Evolutionary conservation across 106 monocot species (phyloP), one percentile per base, ranked within the genome.

Genomic region (Dendrobium chrysotoxum): DNA sequence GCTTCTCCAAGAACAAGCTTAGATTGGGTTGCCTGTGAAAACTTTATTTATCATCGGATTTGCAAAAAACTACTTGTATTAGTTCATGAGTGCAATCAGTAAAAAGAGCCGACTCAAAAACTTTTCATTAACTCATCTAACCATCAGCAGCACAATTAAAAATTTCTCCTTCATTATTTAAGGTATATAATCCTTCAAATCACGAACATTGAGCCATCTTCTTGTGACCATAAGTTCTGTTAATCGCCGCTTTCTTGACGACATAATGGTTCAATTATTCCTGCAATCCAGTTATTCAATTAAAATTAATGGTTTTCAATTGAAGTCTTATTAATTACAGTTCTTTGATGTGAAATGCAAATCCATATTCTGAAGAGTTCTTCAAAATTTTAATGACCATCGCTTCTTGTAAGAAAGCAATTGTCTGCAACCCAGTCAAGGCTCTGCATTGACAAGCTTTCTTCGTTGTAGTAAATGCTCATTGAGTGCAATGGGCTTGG

Each of bases 1-100:
- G 25, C 45, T 26, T 75, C n/a, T 45, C 46, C 46, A 75, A 23
- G 20, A 5, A 46, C 75, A 75, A 75, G 46, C 75, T 75, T 75
- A 46, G 46, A 75, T 46, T 23, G 42, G 25, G 46, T 42, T 75
- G 75, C 10, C 12, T 4, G 6, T 45, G 42, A 75, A 20, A 75
- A 8, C 10, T 45, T 75, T 75, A 75, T 75, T 75, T n/a, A 25
- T 38, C 42, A 45, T 42, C 4, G 46, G 13, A 73, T 73, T 39
- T 73, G 41, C 25, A 75, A 26, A 18, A 2, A 46, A 7, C 2
- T 75, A 42, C 12, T 40, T 73, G 12, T 8, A 73, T 38, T 40
- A 4, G 4, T 40, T 21, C 23, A 44, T 75, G 25, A 25, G 25
- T 18, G 38, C 75, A 75, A 2, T 42, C 42, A 45, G 45, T 46